Percentiles rank a stretch among this genome's conserved stretches.
Evolutionary conservation across 768 basidiomycete genomes (phyloP).

Genomic region (Collybiopsis confluens): DNA sequence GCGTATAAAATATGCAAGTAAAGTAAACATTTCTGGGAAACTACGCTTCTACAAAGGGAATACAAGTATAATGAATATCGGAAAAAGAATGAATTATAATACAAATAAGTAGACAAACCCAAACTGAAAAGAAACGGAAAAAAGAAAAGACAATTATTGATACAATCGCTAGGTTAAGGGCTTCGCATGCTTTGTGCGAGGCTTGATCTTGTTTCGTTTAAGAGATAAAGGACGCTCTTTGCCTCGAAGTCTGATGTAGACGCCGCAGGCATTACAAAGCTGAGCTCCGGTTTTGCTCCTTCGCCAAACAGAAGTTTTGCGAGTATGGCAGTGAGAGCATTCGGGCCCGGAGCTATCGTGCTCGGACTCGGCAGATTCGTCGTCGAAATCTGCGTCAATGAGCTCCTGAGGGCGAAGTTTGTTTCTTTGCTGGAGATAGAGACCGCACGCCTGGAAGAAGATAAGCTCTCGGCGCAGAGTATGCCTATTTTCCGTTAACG

Average conservation of each 20-base stretch:
- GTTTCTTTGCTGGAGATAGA: slow-evolving; percentile 15
- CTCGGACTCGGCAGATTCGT: slow-evolving; percentile 1
- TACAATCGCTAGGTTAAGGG: too few relatives aligned
- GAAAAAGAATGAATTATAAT: too few relatives aligned
- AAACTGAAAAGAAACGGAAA: too few relatives aligned
- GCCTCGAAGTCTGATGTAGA: slow-evolving; percentile 9
- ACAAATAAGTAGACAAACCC: too few relatives aligned
- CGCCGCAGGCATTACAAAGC: slow-evolving; percentile 14
- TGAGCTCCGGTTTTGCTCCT: slow-evolving; percentile 13
- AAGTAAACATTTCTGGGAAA: too few relatives aligned
- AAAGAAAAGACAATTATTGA: too few relatives aligned
- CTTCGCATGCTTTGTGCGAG: slow-evolving; percentile 12
- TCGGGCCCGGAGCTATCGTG: slow-evolving; percentile 7
- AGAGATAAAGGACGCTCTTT: slow-evolving; percentile 11
- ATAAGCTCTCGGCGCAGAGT: too few relatives aligned
- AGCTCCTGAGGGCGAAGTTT: slow-evolving; percentile 15
- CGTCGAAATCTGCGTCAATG: slow-evolving; percentile 14
- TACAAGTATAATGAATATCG: too few relatives aligned
- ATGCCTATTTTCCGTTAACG: too few relatives aligned
- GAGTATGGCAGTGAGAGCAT: slow-evolving; percentile 13
- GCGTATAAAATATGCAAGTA: too few relatives aligned
- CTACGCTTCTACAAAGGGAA: too few relatives aligned
- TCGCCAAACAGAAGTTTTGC: slow-evolving; percentile 12
- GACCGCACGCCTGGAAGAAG: slow-evolving; percentile 8
- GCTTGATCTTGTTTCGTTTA: slow-evolving; percentile 14